phyloP scores from a whole-genome alignment of 257 asterid genomes.

The Salvia splendens region DNA sequence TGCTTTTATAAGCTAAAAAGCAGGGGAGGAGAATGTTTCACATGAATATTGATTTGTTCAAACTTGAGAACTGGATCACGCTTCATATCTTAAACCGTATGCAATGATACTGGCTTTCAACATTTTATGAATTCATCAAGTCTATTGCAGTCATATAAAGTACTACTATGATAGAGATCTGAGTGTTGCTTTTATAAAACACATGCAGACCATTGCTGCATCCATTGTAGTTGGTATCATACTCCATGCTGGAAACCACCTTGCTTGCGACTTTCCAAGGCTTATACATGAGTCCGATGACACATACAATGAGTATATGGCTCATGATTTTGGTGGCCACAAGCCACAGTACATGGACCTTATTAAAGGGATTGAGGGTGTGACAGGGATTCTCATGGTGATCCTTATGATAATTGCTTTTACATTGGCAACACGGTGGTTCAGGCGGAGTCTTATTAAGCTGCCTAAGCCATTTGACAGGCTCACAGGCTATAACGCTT shows the following conservation, averaged over 20 bases:
- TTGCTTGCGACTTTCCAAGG: slow-evolving; percentile 94
- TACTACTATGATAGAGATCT: neutral
- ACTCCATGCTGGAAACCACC: slow-evolving; percentile 96
- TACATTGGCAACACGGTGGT: slow-evolving; percentile 79
- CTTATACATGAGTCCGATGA: slow-evolving; percentile 48
- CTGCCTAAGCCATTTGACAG: slow-evolving; percentile 87
- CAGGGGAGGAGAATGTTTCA: neutral
- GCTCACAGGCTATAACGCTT: slow-evolving; percentile 93
- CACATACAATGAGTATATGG: slow-evolving; percentile 42
- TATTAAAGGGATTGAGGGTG: slow-evolving; percentile 68
- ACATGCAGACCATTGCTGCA: slow-evolving; percentile 80
- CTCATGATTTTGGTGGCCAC: slow-evolving; percentile 52
- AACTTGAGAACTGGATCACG: neutral
- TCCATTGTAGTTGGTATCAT: slow-evolving; percentile 81
- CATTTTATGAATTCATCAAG: neutral
- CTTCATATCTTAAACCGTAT: neutral
- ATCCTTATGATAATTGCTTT: slow-evolving; percentile 75
- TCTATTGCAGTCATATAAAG: neutral
- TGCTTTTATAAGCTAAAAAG: neutral
- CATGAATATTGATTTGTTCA: neutral
- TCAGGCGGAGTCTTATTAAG: slow-evolving; percentile 81
- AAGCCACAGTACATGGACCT: slow-evolving; percentile 69
- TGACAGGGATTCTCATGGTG: slow-evolving; percentile 85
- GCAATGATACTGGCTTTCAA: too few species aligned
- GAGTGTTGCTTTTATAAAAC: slow-evolving; percentile 18